These are phyloP conservation scores for Syzygium oleosum DNA, from an alignment of 345 rosid genomes.

Conservation along the genomic window DNA sequence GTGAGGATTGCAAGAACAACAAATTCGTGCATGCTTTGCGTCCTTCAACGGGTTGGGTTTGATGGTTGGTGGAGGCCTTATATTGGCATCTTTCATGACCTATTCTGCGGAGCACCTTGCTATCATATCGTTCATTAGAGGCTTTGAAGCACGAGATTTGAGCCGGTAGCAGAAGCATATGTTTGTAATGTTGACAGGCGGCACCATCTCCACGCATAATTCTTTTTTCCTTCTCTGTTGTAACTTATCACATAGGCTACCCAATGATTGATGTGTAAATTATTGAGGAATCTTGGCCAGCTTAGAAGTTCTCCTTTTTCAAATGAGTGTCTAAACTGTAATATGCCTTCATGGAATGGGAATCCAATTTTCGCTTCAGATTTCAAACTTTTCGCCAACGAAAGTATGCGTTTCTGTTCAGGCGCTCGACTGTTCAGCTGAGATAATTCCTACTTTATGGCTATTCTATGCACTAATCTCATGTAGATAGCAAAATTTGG, in stretches of 20 bases:
- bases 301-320: not conserved
- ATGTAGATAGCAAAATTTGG: not conserved
- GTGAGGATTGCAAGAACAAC: not conserved
- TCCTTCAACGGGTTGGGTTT: constrained; percentile 58
- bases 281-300: not conserved
- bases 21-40: not conserved
- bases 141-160: constrained; percentile 58
- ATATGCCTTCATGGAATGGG: not conserved
- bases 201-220: not conserved
- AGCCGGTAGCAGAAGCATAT: constrained; percentile 30
- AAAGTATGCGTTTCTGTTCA: not conserved
- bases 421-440: not conserved
- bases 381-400: not conserved
- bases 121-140: constrained; percentile 50
- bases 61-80: constrained; percentile 73
- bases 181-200: constrained; percentile 35
- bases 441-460: not conserved
- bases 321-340: not conserved
- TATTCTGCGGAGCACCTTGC: constrained; percentile 82
- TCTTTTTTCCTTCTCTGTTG: constrained; percentile 4
- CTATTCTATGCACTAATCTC: not conserved
- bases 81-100: constrained; percentile 84
- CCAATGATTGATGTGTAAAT: constrained; percentile 13
- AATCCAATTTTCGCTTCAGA: not conserved
- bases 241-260: constrained; percentile 4